phyloP scores from a whole-genome alignment of 2,329 filamentous ascomycete genomes.

The Dothidotthia symphoricarpi region DNA sequence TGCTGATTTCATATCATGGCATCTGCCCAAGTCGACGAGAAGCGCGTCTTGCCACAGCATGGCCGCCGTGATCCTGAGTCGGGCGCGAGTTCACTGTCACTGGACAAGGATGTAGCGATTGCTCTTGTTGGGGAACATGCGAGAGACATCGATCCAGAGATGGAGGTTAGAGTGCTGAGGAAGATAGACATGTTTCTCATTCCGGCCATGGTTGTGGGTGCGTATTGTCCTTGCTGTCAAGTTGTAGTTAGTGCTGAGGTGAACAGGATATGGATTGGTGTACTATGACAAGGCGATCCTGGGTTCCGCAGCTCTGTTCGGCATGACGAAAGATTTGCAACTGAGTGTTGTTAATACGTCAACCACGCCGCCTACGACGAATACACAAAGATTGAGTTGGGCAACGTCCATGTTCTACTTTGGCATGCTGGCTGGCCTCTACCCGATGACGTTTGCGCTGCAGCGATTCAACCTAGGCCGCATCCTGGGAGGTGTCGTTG shows the following conservation, averaged over 20 bases:
- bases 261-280: conserved; percentile 64
- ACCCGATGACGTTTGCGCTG: conserved; percentile 69
- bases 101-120: conserved; percentile 57
- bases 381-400: conserved; percentile 70
- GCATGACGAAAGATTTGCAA: conserved; percentile 68
- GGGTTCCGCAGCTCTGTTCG: conserved; percentile 69
- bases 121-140: conserved; percentile 59
- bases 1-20: too few species aligned
- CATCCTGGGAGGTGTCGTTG: conserved; percentile 62
- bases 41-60: conserved; percentile 12
- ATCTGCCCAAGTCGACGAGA: conserved; percentile 11
- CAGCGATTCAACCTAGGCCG: conserved; percentile 67
- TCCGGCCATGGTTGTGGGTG: conserved; percentile 58
- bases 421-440: conserved; percentile 71
- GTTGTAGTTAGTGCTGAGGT: too few species aligned
- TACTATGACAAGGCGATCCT: conserved; percentile 76
- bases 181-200: conserved; percentile 69
- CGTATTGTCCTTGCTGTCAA: conserved; percentile 3
- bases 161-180: conserved; percentile 58
- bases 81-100: conserved; percentile 17
- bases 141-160: conserved; percentile 54
- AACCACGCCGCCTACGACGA: conserved; percentile 54
- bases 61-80: conserved; percentile 13
- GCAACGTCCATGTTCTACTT: conserved; percentile 80
- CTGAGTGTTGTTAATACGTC: conserved; percentile 56